A percentile compares a stretch with the other conserved stretches of the same genome.
These are phyloP conservation scores for Epichloe hybrida DNA, from an alignment of 2,329 filamentous ascomycete species.

Conservation along the genomic window DNA sequence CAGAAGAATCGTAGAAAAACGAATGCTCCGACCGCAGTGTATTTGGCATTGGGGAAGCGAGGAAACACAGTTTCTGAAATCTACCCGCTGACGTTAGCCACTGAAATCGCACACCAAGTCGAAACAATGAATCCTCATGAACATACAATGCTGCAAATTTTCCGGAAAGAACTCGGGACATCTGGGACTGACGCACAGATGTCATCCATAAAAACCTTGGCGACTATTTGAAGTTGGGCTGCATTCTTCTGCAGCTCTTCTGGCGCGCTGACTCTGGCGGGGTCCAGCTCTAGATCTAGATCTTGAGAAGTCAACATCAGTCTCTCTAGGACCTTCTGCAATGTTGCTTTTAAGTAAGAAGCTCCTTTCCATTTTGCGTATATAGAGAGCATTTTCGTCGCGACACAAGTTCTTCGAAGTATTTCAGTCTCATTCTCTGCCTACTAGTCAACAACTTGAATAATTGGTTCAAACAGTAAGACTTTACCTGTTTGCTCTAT, in stretches of 20 bases:
- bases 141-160: slow-evolving; percentile 52
- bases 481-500: slow-evolving; percentile 47
- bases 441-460: slow-evolving; percentile 6
- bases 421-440: slow-evolving; percentile 54
- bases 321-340: slow-evolving; percentile 53
- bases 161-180: slow-evolving; percentile 51
- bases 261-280: slow-evolving; percentile 41
- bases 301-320: slow-evolving; percentile 54
- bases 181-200: slow-evolving; percentile 49
- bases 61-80: slow-evolving; percentile 51
- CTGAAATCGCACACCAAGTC: neutral
- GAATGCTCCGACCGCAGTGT: slow-evolving; percentile 58
- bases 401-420: slow-evolving; percentile 53
- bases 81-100: slow-evolving; percentile 14
- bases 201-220: slow-evolving; percentile 58
- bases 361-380: slow-evolving; percentile 61
- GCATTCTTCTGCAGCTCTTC: slow-evolving; percentile 56
- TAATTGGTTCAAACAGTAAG: neutral
- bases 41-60: slow-evolving; percentile 55
- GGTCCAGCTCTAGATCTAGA: slow-evolving; percentile 54
- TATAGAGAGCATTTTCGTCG: slow-evolving; percentile 59
- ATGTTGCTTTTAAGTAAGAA: slow-evolving; percentile 46
- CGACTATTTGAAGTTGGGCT: slow-evolving; percentile 50
- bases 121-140: neutral
- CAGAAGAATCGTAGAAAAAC: slow-evolving; percentile 62